Evolutionary conservation across 805 yeast species (phyloP), one percentile per base, ranked within the genome.

Genomic region (Kazachstania taianensis): DNA sequence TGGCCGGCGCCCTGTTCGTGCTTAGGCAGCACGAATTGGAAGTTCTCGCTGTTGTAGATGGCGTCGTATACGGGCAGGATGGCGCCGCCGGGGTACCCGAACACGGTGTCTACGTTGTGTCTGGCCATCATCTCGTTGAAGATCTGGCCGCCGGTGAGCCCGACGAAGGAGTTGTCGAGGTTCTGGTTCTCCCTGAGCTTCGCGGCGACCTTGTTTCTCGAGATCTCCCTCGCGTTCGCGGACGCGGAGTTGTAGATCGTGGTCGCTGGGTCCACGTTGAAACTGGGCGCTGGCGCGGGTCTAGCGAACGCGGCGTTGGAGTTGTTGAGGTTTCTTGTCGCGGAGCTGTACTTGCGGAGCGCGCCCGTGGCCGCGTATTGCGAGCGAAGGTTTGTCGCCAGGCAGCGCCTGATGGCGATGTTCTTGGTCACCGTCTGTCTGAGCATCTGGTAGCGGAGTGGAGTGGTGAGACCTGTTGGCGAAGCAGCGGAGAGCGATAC

Each of bases 1-100:
- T 92, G 98, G 36, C 98, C 98, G n/a, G 98, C 98, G 59, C 98
- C 98, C 65, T 92, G 98, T 63, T 92, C 98, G 61, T 92, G 97
- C 52, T 94, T 75, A 35, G 98, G 98, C 45, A 92, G 67, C 38
- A 92, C 83, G 58, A 92, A 92, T 49, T 79, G 75, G 70, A 92
- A 89, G 53, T 83, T 75, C 39, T 79, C 77, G 15, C 95, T 82
- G 66, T 89, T 81, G 69, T 81, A 84, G 49, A 92, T 92, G 47
- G 97, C 98, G 59, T 92, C 98, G 57, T 81, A 92, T 19, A 92
- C 98, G 10, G 98, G 97, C 52, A 92, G 71, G 55, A 92, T 92
- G 47, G 98, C 98, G 59, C 98, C 98, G 55, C 98, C 98, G 39
- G 98, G 94, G 66, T 92, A 92, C 30, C 98, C 98, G 59, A 92